Evolutionary conservation across 169 alveolate species (phyloP).

Genomic region (Eimeria mitis): DNA sequence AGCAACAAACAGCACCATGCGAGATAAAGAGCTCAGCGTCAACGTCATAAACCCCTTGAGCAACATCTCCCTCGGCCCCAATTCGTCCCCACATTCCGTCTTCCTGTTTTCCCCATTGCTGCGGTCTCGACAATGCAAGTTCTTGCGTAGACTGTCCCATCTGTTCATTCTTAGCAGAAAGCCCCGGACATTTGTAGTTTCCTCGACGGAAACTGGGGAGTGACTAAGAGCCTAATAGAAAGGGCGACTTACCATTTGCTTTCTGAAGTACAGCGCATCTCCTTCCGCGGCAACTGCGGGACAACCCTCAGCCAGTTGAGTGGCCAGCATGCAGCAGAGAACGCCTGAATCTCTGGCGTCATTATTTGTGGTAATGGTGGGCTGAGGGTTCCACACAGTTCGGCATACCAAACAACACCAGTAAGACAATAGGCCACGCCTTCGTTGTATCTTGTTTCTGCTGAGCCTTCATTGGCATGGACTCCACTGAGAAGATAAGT

Average conservation of each 20-base stretch:
- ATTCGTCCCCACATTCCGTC: background rate
- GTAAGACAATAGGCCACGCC: background rate
- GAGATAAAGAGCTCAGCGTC: background rate
- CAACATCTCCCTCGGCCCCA: background rate
- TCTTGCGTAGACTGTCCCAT: background rate
- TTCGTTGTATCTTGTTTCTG: background rate
- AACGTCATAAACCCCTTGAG: background rate
- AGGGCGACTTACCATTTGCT: conserved; percentile 4
- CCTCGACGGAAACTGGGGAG: background rate
- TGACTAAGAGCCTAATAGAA: background rate
- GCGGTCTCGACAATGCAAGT: background rate
- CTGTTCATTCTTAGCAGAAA: background rate
- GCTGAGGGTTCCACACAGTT: conserved; percentile 9
- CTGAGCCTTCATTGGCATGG: background rate
- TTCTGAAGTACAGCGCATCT: conserved; percentile 24
- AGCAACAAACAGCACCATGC: conserved; percentile 19
- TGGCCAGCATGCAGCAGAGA: conserved; percentile 66
- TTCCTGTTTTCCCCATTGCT: background rate
- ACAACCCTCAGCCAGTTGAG: conserved; percentile 62
- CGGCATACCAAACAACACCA: background rate
- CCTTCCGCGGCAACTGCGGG: conserved; percentile 1
- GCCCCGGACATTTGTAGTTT: background rate
- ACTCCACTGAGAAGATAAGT: background rate
- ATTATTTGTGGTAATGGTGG: background rate
- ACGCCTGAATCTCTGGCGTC: conserved; percentile 52